Base-by-base conservation (phyloP, 495 filamentous ascomycete genomes). In the Saxispiralis lemnorum region DNA sequence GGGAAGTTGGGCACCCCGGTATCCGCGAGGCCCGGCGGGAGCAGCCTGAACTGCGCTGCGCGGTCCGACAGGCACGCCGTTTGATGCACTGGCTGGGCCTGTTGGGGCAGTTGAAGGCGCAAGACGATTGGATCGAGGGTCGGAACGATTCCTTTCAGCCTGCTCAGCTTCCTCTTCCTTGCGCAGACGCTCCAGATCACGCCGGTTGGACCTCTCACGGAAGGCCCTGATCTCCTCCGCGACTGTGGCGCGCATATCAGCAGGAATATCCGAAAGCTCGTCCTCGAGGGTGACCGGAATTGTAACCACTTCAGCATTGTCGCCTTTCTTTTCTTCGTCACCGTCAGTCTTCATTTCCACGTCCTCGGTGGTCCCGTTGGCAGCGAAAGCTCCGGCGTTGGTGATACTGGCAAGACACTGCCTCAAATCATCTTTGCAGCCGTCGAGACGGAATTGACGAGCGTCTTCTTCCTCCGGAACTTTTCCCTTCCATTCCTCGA, bases 201-300 rank as follows among this genome's bases (percentile, higher is more conserved):
- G 69, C 34, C 77, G 70, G 44, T 76, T 89, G 51, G 86, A 93
- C 32, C 88, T 69, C 44, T 96, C 86, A 52, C 89, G 71, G 66
- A 99, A 99, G 9, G 85, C 81, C 7, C 82, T 73, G 49, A 99
- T 99, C 52, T 99, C 92, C 47, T 79, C 79, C 7, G 89, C 84
- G 18, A 99, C 88, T 7, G 79, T 93, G 54, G 88, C 89, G n/a
- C 89, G 78, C 86, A 88, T 88, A 54, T 95, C 89, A 10, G 82
- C 78, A 2, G 89, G 89, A 43, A 99, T 93, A 54, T 99, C 92
- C 33, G 83, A 79, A 21, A 99, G 68, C 53, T 99, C 89, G 56
- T 99, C 89, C 51, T 99, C 89, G 19, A 78, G 72, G 7, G 82
- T 81, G 31, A 93, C 72, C 3, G 83, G 80, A 47, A 94, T 95